These are phyloP conservation scores for Cryoendolithus antarcticus DNA, from an alignment of 2,329 filamentous ascomycete genomes.

Conservation along the genomic window DNA sequence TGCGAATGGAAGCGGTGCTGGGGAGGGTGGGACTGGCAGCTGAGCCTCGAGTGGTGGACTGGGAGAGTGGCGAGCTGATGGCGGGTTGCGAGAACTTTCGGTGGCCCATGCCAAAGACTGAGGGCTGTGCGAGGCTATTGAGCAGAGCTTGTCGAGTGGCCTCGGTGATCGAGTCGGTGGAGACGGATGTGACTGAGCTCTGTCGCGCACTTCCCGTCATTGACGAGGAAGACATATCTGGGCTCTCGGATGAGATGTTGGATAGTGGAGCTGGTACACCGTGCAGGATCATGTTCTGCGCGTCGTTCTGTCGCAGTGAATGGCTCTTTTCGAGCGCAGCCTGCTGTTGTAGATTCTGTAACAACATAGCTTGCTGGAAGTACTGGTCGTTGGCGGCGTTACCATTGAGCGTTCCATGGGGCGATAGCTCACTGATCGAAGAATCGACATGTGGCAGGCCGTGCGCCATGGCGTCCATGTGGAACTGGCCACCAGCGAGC, in stretches of 20 bases:
- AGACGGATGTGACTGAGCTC: conserved; percentile 48
- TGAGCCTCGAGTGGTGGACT: conserved; percentile 18
- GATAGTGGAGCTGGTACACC: conserved; percentile 29
- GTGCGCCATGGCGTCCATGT: conserved; percentile 60
- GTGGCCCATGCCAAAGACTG: conserved; percentile 37
- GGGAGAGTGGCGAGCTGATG: conserved; percentile 40
- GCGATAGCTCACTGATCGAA: conserved; percentile 60
- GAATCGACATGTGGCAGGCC: conserved; percentile 66
- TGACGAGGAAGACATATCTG: conserved; percentile 51
- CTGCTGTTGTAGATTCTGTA: conserved; percentile 26
- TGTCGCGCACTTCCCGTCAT: conserved; percentile 54
- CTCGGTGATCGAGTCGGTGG: conserved; percentile 55
- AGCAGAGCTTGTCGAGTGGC: conserved; percentile 52
- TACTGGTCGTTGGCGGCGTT: conserved; percentile 57
- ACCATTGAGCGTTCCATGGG: conserved; percentile 61
- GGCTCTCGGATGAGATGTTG: conserved; percentile 57
- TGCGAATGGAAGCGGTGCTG: conserved; percentile 72
- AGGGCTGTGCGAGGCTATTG: conserved; percentile 47
- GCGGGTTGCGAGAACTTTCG: conserved; percentile 49
- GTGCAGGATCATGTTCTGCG: conserved; percentile 49
- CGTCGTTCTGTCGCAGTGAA: conserved; percentile 22
- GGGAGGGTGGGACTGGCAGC: conserved; percentile 48
- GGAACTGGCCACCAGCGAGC: conserved; percentile 54
- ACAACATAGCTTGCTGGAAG: conserved; percentile 57
- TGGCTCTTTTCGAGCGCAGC: conserved; percentile 8